Evolutionary conservation across 345 rosid genomes (phyloP).

Genomic region (Moricandia moricandioides): DNA sequence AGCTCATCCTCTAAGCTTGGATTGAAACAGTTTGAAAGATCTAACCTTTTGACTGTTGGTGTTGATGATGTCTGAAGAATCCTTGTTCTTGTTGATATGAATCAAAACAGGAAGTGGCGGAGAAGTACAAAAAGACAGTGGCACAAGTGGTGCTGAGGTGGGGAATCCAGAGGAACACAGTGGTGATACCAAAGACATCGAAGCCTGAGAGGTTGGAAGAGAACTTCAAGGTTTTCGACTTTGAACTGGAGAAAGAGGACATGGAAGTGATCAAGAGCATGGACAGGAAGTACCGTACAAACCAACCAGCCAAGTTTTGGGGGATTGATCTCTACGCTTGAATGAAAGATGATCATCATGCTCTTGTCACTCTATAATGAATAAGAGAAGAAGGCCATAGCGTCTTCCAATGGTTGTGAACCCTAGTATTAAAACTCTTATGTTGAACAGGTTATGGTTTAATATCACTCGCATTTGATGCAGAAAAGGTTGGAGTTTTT

Average conservation of each 20-base stretch:
- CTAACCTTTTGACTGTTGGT: neutral
- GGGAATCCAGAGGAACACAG: slow-evolving; percentile 78
- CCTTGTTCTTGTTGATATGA: neutral
- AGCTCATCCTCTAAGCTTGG: slow-evolving; percentile 6
- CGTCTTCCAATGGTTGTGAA: slow-evolving; percentile 1
- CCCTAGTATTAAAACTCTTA: neutral
- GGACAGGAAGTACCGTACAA: slow-evolving; percentile 63
- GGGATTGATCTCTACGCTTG: slow-evolving; percentile 75
- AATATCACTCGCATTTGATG: neutral
- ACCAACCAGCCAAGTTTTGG: slow-evolving; percentile 82
- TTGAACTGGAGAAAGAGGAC: slow-evolving; percentile 65
- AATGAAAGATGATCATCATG: slow-evolving; percentile 5
- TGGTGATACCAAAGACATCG: slow-evolving; percentile 73
- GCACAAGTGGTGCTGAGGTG: slow-evolving; percentile 77
- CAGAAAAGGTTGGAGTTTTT: neutral
- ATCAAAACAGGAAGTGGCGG: slow-evolving; percentile 56
- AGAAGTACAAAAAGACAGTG: slow-evolving; percentile 69
- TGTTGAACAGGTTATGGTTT: neutral
- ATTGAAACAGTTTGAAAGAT: neutral
- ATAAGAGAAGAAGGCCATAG: slow-evolving; percentile 18
- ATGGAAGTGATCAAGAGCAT: slow-evolving; percentile 57
- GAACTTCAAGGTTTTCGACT: slow-evolving; percentile 61
- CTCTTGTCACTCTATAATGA: neutral
- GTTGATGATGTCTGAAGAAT: neutral
- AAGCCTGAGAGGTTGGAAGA: slow-evolving; percentile 63